Evolutionary conservation across 2,329 filamentous ascomycete species (phyloP).

Genomic region (Epichloe sp.): DNA sequence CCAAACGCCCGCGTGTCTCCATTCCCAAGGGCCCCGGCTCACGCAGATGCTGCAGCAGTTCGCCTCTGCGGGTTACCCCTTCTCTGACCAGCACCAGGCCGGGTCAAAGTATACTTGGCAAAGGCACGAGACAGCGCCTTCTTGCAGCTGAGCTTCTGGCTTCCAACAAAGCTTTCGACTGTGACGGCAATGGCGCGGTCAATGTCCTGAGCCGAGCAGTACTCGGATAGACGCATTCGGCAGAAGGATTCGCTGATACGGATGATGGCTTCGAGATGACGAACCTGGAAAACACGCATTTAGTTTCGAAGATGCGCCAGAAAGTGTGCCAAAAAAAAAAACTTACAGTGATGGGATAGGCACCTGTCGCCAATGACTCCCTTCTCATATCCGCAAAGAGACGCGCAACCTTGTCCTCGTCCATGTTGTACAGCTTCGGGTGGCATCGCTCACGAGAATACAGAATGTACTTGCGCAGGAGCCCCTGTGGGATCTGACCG

Average conservation of each 20-base stretch:
- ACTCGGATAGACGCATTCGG: conserved; percentile 96
- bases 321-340: background rate
- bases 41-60: conserved; percentile 1
- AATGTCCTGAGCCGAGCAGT: conserved; percentile 80
- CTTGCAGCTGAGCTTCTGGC: conserved; percentile 95
- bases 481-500: conserved; percentile 76
- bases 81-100: conserved; percentile 27
- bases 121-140: conserved; percentile 89
- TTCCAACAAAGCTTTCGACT: conserved; percentile 89
- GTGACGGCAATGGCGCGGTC: conserved; percentile 95
- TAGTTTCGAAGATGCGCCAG: conserved; percentile 1
- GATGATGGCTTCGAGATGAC: conserved; percentile 95
- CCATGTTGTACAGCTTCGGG: conserved; percentile 93
- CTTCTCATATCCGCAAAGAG: conserved; percentile 93
- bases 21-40: background rate
- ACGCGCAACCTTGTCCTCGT: conserved; percentile 90
- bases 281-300: conserved; percentile 46
- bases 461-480: conserved; percentile 91
- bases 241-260: conserved; percentile 89
- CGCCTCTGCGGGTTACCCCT: conserved; percentile 5
- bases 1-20: background rate
- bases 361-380: conserved; percentile 84
- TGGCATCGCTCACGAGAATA: conserved; percentile 82
- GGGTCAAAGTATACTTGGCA: conserved; percentile 71
- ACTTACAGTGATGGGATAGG: conserved; percentile 93